Percentiles rank a stretch among this genome's conserved stretches.
These are phyloP conservation scores for Phaeosphaeria sp. DNA, from an alignment of 2,329 filamentous ascomycete species.

Conservation along the genomic window DNA sequence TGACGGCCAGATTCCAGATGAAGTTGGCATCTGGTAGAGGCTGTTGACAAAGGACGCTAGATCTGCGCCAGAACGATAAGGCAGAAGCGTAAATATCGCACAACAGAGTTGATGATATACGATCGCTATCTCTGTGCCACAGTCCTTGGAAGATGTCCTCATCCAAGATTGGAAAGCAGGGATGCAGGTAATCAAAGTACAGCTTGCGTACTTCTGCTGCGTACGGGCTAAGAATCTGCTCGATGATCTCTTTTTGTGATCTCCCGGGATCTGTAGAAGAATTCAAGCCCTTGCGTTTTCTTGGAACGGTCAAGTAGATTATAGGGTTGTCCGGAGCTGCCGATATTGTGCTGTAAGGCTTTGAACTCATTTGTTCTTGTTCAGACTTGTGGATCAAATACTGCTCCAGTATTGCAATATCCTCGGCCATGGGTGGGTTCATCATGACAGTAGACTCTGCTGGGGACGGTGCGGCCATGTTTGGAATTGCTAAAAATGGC, in stretches of 20 bases:
- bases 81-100: slow-evolving; percentile 27
- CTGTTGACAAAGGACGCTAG: slow-evolving; percentile 9
- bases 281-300: slow-evolving; percentile 16
- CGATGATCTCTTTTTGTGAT: slow-evolving; percentile 23
- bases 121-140: slow-evolving; percentile 17
- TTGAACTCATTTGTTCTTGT: slow-evolving; percentile 1
- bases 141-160: slow-evolving; percentile 17
- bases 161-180: slow-evolving; percentile 28
- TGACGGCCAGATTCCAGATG: slow-evolving; percentile 25
- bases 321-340: slow-evolving; percentile 20
- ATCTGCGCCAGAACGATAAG: slow-evolving; percentile 17
- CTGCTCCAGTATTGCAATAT: slow-evolving; percentile 25
- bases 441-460: slow-evolving; percentile 27
- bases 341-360: slow-evolving; percentile 19
- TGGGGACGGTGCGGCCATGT: slow-evolving; percentile 5
- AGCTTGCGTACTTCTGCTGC: slow-evolving; percentile 12
- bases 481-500: slow-evolving; percentile 1
- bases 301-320: slow-evolving; percentile 25
- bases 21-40: slow-evolving; percentile 20
- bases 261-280: slow-evolving; percentile 19
- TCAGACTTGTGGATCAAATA: slow-evolving; percentile 17
- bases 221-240: slow-evolving; percentile 18
- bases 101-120: slow-evolving; percentile 22
- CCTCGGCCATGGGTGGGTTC: slow-evolving; percentile 28
- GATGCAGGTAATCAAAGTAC: slow-evolving; percentile 23